phyloP scores from a whole-genome alignment of 2,329 filamentous ascomycete species.

The Nemania diffusa region DNA sequence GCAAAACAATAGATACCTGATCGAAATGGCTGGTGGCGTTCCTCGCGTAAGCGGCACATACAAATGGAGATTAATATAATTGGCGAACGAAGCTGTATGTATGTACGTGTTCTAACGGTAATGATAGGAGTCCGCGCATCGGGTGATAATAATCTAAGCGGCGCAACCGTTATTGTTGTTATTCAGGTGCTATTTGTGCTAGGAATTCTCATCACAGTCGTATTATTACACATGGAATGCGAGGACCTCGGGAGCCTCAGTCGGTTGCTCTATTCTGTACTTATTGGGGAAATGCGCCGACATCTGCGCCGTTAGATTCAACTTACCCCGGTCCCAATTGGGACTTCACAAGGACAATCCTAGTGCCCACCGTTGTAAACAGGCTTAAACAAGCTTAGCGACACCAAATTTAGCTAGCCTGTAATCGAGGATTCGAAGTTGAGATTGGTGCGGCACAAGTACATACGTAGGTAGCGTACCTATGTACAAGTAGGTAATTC shows the following conservation, averaged over 20 bases:
- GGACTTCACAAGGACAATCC: conserved; percentile 27
- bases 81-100: neutral
- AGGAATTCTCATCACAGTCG: conserved; percentile 23
- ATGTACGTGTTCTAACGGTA: neutral
- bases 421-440: conserved; percentile 19
- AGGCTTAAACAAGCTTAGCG: conserved; percentile 21
- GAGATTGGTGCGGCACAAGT: conserved; percentile 13
- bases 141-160: neutral
- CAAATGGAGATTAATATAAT: neutral
- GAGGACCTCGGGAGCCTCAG: conserved; percentile 18
- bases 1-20: neutral
- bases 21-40: neutral
- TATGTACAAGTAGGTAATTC: neutral
- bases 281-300: conserved; percentile 24
- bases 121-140: neutral
- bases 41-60: neutral
- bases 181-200: neutral
- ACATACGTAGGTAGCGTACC: neutral
- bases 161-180: conserved; percentile 12
- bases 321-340: conserved; percentile 21
- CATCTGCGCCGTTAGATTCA: conserved; percentile 22
- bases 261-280: conserved; percentile 20
- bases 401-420: conserved; percentile 4
- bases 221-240: conserved; percentile 13
- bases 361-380: conserved; percentile 21